Conservation (phyloP, 73 alveolate species). For the Paramecium tetraurelia region DNA sequence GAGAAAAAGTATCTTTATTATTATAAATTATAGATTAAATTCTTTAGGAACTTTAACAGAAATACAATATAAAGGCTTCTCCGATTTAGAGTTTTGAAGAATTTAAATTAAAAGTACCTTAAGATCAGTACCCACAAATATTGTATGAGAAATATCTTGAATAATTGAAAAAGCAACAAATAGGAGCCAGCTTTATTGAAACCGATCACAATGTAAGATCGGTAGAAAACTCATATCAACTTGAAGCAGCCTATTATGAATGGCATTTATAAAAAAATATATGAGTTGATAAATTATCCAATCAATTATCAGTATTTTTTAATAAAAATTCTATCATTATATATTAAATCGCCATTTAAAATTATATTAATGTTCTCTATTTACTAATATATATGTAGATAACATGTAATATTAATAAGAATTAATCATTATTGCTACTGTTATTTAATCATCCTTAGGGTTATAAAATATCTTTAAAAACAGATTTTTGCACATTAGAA, state of each 20-base stretch:
- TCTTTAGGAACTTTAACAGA: neutral
- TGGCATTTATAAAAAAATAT: neutral
- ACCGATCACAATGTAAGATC: neutral
- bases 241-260: slow-evolving; percentile 13
- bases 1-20: neutral
- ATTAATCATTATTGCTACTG: no score
- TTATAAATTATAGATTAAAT: slow-evolving; percentile 10
- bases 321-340: neutral
- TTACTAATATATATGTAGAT: no score
- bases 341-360: no score
- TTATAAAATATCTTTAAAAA: no score
- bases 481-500: no score
- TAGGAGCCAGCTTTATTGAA: neutral
- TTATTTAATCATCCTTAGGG: no score
- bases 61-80: neutral
- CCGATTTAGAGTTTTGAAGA: neutral
- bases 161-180: neutral
- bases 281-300: neutral
- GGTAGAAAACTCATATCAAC: neutral
- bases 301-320: neutral
- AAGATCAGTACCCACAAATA: neutral
- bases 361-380: no score
- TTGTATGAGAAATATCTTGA: neutral
- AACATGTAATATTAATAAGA: no score
- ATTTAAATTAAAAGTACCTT: neutral